Evolutionary conservation across 306 rosid genomes (phyloP).

Genomic region (Echinosophora koreensis): DNA sequence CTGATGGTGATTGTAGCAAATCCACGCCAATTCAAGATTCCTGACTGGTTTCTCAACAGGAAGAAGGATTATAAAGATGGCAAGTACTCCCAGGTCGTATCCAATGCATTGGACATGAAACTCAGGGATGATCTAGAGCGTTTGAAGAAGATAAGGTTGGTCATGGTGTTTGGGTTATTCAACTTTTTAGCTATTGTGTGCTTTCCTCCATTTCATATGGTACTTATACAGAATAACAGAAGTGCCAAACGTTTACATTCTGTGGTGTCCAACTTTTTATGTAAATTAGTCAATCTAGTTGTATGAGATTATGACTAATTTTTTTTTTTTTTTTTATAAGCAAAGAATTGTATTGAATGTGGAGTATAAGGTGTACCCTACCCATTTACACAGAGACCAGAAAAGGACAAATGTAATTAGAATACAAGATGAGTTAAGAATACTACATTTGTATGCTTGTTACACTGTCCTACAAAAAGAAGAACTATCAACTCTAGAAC

Average conservation of each 20-base stretch:
- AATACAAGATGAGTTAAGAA: too few species aligned
- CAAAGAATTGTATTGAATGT: too few species aligned
- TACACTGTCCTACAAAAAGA: too few species aligned
- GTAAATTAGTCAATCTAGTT: background rate
- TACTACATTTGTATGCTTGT: too few species aligned
- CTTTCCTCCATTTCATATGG: background rate
- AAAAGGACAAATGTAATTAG: too few species aligned
- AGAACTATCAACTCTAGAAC: too few species aligned
- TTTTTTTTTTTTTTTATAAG: too few species aligned
- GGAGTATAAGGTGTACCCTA: too few species aligned
- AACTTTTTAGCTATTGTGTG: background rate
- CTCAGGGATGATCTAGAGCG: conserved; percentile 89
- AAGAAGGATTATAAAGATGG: conserved; percentile 89
- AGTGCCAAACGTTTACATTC: background rate
- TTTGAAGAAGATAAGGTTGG: conserved; percentile 87
- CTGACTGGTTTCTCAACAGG: conserved; percentile 83
- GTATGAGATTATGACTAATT: background rate
- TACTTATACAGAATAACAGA: background rate
- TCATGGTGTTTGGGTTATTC: background rate
- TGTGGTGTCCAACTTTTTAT: background rate
- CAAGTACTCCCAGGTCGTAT: conserved; percentile 72
- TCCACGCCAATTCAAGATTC: conserved; percentile 79
- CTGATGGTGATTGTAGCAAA: conserved; percentile 69
- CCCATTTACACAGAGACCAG: too few species aligned
- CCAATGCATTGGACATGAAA: conserved; percentile 87